Base-by-base conservation (phyloP, 495 filamentous ascomycete genomes). In the Trichoderma virens region DNA sequence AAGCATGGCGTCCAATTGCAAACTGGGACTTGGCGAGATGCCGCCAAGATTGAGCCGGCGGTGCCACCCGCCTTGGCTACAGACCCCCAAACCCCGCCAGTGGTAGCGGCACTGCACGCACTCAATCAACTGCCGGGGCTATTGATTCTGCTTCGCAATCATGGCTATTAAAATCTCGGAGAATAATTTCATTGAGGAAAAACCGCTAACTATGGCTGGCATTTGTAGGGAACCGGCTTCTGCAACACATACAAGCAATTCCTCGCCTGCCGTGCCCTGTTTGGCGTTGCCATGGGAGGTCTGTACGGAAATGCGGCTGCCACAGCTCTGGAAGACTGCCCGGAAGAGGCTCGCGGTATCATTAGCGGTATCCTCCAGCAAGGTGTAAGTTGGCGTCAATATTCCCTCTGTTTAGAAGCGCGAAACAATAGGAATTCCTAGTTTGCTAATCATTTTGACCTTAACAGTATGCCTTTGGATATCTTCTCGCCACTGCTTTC, bases 271-370 rank as follows among this genome's bases (percentile, higher is more conserved):
- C 82, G 91, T 11, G 88, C 91, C 1, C 84, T 96, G n/a, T 96
- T 93, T 70, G 91, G 91, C 31, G 83, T 95, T 62, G 90, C 91
- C 51, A 94, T 95, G 91, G 91, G 91, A 28, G 91, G 91, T 66
- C 78, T 96, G 20, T 94, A 94, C 68, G 91, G 91, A 45, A 96
- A 94, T 71, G 90, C 88, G 13, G 90, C 90, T 1, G 90, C 91
- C 2, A 96, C 91, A 0, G 91, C 91, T 0, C 76, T 96, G 18
- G 91, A 96, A 71, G 91, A 96, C 71, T 89, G 90, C 63, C 91
- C 91, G 0, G 76, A 81, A 59, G 86, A 83, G 35, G 86, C 90
- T 2, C 78, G 91, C 61, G 91, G 91, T 67, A 78, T 96, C 39
- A 76, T 96, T 35, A 90, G 86, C 16, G 91, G 91, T 60, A 83